Evolutionary conservation across 148 eudicot species (phyloP), one percentile per base, ranked within the genome.

Genomic region (Fagopyrum homotropicum): DNA sequence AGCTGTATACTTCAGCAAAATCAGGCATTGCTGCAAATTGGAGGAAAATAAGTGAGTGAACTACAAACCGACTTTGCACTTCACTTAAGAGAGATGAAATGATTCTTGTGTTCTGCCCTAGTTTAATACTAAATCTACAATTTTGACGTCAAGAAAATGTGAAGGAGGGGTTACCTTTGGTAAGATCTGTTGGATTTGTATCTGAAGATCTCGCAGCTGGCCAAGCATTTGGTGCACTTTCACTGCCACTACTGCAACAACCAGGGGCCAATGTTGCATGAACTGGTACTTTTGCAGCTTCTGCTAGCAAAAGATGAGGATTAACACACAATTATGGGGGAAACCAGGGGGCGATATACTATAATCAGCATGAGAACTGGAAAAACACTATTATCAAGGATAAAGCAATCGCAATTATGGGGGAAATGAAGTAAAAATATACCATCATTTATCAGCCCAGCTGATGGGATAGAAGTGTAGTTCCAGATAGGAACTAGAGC

Each of bases 1-100:
- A 93, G 77, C 87, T 80, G 81, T 93, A 90, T 46, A 91, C 98
- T 80, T 91, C 85, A 69, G 91, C 82, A 75, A 93, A 93, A 74
- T 93, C 96, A 8, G 97, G 98, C 85, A 86, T 78, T 57, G 82
- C 98, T 93, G 93, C 83, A 80, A 17, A 50, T 50, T 44, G 30
- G 26, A 48, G 12, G n/a, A 40, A 9, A 26, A 22, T 29, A 10
- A 12, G 17, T 43, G 48, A 35, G 40, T 56, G 61, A 56, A 56
- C 61, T 17, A 9, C 61, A 56, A n/a, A 56, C 5, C 8, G 17
- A 1, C 40, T 35, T 35, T 35, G 40, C 59, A n/a, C 59, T 64
- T 64, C 40, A 64, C 40, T 59, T 59, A 26, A 59, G 30, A 59
- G 66, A 16, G 19, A 59, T 9, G n/a, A 16, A 26, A 59, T 59